Conservation (phyloP, 768 basidiomycete genomes). For the Trichaptum fuscoviolaceum region DNA sequence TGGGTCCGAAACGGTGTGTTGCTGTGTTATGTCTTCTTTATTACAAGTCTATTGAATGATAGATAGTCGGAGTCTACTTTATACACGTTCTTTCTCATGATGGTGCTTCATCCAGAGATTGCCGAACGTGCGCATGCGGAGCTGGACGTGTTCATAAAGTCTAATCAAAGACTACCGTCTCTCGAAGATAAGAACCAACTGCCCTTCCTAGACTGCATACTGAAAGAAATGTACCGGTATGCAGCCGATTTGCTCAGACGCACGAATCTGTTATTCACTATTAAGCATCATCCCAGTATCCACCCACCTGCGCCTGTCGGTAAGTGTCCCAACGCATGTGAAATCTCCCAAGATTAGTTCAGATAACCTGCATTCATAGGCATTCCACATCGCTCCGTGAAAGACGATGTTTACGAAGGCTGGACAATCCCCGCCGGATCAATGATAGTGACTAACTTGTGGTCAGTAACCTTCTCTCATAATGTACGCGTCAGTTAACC, state of each 20-base stretch:
- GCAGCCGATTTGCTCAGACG: too few relatives aligned
- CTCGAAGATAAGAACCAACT: conserved; percentile 23
- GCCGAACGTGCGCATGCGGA: conserved; percentile 29
- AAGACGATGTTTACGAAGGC: conserved; percentile 6
- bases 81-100: conserved; percentile 26
- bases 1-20: conserved; percentile 18
- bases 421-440: conserved; percentile 7
- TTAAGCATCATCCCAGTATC: too few relatives aligned
- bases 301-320: too few relatives aligned
- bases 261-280: too few relatives aligned
- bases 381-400: conserved; percentile 8
- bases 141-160: conserved; percentile 28
- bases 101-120: conserved; percentile 26
- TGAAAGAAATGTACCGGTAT: conserved; percentile 8
- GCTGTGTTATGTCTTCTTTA: background rate
- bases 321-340: too few relatives aligned
- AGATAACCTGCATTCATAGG: background rate
- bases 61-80: conserved; percentile 23
- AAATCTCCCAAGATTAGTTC: too few relatives aligned
- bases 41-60: background rate
- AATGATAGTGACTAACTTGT: conserved; percentile 6
- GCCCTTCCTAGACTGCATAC: conserved; percentile 14
- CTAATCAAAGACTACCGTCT: conserved; percentile 25
- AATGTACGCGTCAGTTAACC: background rate
- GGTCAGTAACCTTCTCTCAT: background rate